Evolutionary conservation across 225 moss, liverwort and hornwort genomes (phyloP).

Genomic region (Rhytidiadelphus loreus): DNA sequence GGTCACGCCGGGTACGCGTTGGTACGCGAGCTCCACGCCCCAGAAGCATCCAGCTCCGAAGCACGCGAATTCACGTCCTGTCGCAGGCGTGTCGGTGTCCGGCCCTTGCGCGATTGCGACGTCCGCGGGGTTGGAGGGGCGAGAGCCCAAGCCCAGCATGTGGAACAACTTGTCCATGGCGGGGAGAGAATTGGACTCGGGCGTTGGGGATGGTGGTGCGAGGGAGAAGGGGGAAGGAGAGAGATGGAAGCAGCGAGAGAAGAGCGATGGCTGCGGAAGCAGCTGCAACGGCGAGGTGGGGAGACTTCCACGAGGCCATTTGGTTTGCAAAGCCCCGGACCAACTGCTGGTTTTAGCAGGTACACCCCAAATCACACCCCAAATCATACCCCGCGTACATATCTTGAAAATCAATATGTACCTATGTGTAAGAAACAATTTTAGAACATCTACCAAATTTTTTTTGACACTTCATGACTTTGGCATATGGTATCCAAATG

Average conservation of each 20-base stretch:
- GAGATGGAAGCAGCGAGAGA: neutral
- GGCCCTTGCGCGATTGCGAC: constrained; percentile 21
- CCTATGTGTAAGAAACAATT: too few species aligned
- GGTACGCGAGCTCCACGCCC: constrained; percentile 38
- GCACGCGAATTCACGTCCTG: neutral
- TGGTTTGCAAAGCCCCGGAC: neutral
- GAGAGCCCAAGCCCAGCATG: constrained; percentile 21
- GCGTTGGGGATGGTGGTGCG: neutral
- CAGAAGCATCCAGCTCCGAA: constrained; percentile 20
- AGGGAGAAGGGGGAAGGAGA: neutral
- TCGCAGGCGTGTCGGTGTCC: constrained; percentile 3
- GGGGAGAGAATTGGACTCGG: neutral
- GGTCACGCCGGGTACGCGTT: constrained; percentile 17
- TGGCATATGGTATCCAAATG: too few species aligned
- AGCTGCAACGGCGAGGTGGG: neutral
- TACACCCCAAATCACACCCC: too few species aligned
- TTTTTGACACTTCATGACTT: too few species aligned
- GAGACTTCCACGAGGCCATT: neutral
- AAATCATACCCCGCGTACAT: too few species aligned
- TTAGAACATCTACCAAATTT: too few species aligned
- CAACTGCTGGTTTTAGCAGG: too few species aligned
- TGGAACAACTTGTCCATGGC: constrained; percentile 17
- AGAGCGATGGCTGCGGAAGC: neutral
- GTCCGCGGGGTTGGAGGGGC: constrained; percentile 4
- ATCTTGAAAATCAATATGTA: too few species aligned